Evolutionary conservation across 176 grass and related monocot genomes (phyloP).

Genomic region (Secale cereale): DNA sequence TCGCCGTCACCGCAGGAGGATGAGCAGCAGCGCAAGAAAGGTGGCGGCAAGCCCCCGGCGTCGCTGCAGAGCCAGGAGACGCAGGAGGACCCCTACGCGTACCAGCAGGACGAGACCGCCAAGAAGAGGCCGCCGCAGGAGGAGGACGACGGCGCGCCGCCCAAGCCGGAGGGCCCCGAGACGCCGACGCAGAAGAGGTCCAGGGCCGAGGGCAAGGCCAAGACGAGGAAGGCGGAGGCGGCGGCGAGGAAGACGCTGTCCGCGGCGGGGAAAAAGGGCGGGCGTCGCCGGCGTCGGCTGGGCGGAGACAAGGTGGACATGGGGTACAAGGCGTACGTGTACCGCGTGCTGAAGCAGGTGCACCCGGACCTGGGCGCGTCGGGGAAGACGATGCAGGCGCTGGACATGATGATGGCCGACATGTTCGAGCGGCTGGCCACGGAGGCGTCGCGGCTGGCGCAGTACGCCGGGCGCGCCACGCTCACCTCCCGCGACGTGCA

Average conservation of each 20-base stretch:
- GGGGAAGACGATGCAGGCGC: slow-evolving; percentile 56
- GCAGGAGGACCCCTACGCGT: slow-evolving; percentile 23
- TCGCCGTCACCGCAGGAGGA: not conserved
- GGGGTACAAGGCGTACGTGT: slow-evolving; percentile 83
- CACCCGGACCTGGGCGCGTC: slow-evolving; percentile 66
- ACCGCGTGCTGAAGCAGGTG: slow-evolving; percentile 89
- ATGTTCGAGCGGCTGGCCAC: slow-evolving; percentile 79
- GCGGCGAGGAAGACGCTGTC: not conserved
- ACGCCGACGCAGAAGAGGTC: slow-evolving; percentile 1
- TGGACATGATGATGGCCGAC: slow-evolving; percentile 83
- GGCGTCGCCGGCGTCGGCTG: not conserved
- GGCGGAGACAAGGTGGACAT: not conserved
- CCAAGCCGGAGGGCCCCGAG: not conserved
- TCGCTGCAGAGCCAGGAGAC: slow-evolving; percentile 32
- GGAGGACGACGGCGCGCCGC: not conserved
- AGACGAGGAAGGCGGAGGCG: too few species aligned
- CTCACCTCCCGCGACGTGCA: slow-evolving; percentile 67
- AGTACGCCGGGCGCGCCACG: slow-evolving; percentile 16
- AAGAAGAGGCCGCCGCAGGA: not conserved
- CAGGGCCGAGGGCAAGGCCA: too few species aligned
- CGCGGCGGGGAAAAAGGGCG: too few species aligned
- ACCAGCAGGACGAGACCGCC: not conserved
- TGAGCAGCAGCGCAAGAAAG: not conserved
- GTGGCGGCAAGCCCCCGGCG: not conserved
- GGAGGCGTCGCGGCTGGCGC: slow-evolving; percentile 56